Base-by-base conservation (phyloP, 495 filamentous ascomycete species). In the Annulohypoxylon maeteangense region DNA sequence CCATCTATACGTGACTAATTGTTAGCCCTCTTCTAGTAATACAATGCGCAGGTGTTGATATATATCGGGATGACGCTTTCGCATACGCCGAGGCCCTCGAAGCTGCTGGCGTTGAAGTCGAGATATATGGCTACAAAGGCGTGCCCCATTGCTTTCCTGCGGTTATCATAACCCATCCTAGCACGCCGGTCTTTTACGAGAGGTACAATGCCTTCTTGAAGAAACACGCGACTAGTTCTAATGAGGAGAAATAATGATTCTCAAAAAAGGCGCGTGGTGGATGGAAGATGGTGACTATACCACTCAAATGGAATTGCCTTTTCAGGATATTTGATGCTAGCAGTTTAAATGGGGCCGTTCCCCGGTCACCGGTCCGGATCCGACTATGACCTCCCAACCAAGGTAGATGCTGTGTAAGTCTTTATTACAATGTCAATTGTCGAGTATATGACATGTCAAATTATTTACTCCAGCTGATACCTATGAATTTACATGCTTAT, bases 121-220 rank as follows among this genome's bases (percentile, higher is more conserved):
- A 70, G 40, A 44, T 74, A n/a, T 38, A 73, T 57, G 40, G 48
- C 14, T 75, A 73, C 32, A 27, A 31, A 23, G 75, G 75, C 14
- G 61, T 77, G 1, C 75, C 75, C 45, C 75, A 77, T 36, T 72
- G 75, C 32, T 77, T 77, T 34, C 68, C 71, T 12, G 62, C 62
- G 23, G 25, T 76, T 3, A 65, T 74, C 14, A 7, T 12, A 1
- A 71, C 36, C 0, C 51, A 63, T 31, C 74, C 74, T 20, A 22
- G 53, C 3, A 75, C 72, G 4, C 60, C 68, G 3, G 32, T 50
- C 1, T 75, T 75, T 27, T 75, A 75, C 31, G 62, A 72, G 40
- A 62, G 65, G 36, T 75, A 48, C 14, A 69, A 72, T 7, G 55
- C 34, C 12, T 75, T 75, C 53, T 47, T 72, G 32, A 66, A 34